These are phyloP conservation scores for Leccinum variicolor DNA, from an alignment of 768 basidiomycete genomes.

Conservation along the genomic window DNA sequence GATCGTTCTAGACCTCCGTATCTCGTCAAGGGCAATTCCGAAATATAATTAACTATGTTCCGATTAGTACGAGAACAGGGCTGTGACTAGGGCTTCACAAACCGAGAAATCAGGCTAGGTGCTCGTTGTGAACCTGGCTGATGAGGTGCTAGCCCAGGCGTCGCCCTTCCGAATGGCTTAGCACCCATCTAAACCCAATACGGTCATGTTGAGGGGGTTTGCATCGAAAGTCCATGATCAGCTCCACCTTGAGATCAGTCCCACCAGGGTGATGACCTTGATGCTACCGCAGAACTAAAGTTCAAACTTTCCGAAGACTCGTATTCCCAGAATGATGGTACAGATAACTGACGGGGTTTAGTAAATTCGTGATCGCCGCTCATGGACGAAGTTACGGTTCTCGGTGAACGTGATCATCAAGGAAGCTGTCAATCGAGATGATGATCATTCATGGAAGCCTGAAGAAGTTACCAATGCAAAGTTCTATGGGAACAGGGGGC, in stretches of 20 bases:
- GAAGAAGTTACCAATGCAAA: conserved; percentile 53
- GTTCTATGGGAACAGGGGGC: conserved; percentile 38
- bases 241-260: conserved; percentile 42
- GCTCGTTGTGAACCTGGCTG: conserved; percentile 34
- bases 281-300: conserved; percentile 49
- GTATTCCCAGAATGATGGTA: conserved; percentile 59
- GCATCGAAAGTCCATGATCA: conserved; percentile 49
- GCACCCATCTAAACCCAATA: conserved; percentile 41
- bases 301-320: conserved; percentile 56
- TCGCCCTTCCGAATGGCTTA: conserved; percentile 29
- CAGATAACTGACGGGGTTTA: conserved; percentile 39
- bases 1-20: conserved; percentile 42
- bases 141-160: conserved; percentile 20
- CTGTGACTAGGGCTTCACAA: conserved; percentile 29
- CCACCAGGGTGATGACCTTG: conserved; percentile 43
- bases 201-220: conserved; percentile 43
- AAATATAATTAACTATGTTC: conserved; percentile 36
- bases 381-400: conserved; percentile 9
- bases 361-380: neutral
- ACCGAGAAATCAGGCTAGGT: conserved; percentile 32
- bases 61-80: conserved; percentile 34
- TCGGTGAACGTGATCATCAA: conserved; percentile 52
- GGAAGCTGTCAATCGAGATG: conserved; percentile 2
- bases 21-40: conserved; percentile 31
- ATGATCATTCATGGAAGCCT: neutral